Evolutionary conservation across 495 filamentous ascomycete genomes (phyloP), one percentile per base, ranked within the genome.

Genomic region (Oleoguttula mirabilis): DNA sequence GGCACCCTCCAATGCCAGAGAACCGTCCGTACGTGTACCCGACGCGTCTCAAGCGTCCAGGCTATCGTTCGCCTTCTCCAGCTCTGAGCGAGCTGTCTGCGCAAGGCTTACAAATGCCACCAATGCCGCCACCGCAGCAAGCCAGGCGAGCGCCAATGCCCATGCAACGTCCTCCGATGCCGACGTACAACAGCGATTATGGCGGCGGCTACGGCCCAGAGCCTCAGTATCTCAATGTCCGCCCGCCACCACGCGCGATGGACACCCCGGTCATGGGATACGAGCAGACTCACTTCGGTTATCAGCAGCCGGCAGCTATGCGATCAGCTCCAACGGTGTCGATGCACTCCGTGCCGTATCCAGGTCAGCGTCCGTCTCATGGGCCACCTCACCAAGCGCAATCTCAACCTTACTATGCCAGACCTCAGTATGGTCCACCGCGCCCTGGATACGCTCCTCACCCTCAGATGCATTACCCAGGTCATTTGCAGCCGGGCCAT

Each of bases 61-160:
- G 74, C 11, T 73, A 79, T 44, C 70, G 76, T 17, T 73, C 78
- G 11, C 66, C 69, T 5, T 83, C 77, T 3, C 79, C 77, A 22
- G 72, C 75, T 31, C 49, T 73, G 36, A 73, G 68, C 17, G 71
- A 73, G 11, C 25, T 50, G 8, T 43, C 42, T 10, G 32, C 17
- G 21, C 50, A 41, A 17, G 39, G 32, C 1, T 38, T 38, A 38
- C 32, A 21, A 21, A 14, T 14, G 32, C 32, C 32, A 7, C 12
- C 19, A 11, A 23, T 24, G 23, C 31, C 27, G 21, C 33, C 25
- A 16, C 15, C 7, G 16, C n/a, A n/a, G n/a, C n/a, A n/a, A n/a
- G 15, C 11, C 8, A 46, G 24, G 28, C 25, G 21, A 10, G 7
- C 3, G 19, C 25, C 28, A 10, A 21, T 41, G 3, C 24, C 38